Evolutionary conservation across 306 rosid species (phyloP), one percentile per base, ranked within the genome.

Genomic region (Sesbania bispinosa): DNA sequence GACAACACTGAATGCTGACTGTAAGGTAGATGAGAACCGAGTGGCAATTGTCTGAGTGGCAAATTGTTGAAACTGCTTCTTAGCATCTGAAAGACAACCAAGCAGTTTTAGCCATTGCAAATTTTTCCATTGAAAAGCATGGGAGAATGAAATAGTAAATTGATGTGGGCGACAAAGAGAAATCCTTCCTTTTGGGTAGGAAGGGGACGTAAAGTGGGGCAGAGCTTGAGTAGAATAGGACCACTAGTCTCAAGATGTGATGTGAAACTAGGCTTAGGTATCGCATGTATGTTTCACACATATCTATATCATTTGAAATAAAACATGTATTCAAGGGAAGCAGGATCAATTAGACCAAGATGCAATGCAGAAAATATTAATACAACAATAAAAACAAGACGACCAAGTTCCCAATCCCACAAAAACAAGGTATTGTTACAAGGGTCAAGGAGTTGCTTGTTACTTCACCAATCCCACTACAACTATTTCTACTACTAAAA

Each of bases 31-130:
- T 26, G 98, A 53, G 81, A 92, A 64, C 79, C 83, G 92, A 11
- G 89, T 61, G 54, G 98, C 96, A 41, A 92, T 69, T 33, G 96
- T 92, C 77, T 86, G 96, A 55, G 96, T 58, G 26, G 98, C 98
- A 67, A 83, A 92, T 74, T 90, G 98, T 78, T 90, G 96, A 80
- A 93, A 72, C 89, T 93, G 96, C 88, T 90, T 88, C 86, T 88
- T 93, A 47, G 98, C 97, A 81, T 84, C 96, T 93, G 96, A 80
- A 81, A 89, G 10, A 38, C 67, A 60, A 78, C 11, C 73, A 84
- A 32, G 45, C 33, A 74, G 42, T 48, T 50, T 69, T 61, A 52
- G 58, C 36, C 35, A 59, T 47, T 2, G 64, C 23, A 35, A 38
- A 54, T 50, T 67, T 58, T 59, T 19, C 41, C 65, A 45, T 35